Conservation (phyloP, 352 stramenopile genomes). For the Thraustotheca clavata region DNA sequence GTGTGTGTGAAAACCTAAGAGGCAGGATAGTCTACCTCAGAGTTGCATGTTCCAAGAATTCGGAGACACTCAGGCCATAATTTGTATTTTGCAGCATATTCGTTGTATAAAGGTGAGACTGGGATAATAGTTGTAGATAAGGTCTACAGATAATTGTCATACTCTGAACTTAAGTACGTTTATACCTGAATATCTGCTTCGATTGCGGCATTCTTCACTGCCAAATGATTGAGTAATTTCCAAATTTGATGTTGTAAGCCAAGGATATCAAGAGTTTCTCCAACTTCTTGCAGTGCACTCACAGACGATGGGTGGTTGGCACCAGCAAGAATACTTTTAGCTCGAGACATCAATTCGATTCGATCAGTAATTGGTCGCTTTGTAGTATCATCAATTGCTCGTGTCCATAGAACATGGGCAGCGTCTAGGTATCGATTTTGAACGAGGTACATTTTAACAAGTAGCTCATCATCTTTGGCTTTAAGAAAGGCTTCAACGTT, state of each 20-base stretch:
- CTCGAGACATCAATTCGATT: slow-evolving; percentile 27
- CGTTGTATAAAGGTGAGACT: slow-evolving; percentile 77
- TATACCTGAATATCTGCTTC: slow-evolving; percentile 30
- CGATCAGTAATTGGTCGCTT: neutral
- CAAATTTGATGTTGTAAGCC: slow-evolving; percentile 76
- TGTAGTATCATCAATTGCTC: slow-evolving; percentile 45
- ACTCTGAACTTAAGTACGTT: too few species aligned
- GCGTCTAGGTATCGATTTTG: slow-evolving; percentile 77
- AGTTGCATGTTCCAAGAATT: slow-evolving; percentile 80
- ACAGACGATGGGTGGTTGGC: slow-evolving; percentile 35
- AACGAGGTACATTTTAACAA: slow-evolving; percentile 82
- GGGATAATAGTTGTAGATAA: slow-evolving; percentile 74
- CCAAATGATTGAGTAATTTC: slow-evolving; percentile 60
- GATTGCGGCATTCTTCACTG: slow-evolving; percentile 33
- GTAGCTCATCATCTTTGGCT: slow-evolving; percentile 71
- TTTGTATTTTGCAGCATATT: slow-evolving; percentile 76
- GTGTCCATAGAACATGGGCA: slow-evolving; percentile 75
- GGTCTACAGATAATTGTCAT: too few species aligned
- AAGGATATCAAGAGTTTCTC: slow-evolving; percentile 72
- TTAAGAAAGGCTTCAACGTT: slow-evolving; percentile 80
- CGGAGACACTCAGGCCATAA: slow-evolving; percentile 83
- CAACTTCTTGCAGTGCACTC: slow-evolving; percentile 65
- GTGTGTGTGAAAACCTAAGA: slow-evolving; percentile 59
- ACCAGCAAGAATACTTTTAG: slow-evolving; percentile 10
- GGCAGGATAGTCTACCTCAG: slow-evolving; percentile 73